Percentiles rank a stretch among this genome's conserved stretches.
These are phyloP conservation scores for Cercophora samala DNA, from an alignment of 495 filamentous ascomycete genomes.

Conservation along the genomic window DNA sequence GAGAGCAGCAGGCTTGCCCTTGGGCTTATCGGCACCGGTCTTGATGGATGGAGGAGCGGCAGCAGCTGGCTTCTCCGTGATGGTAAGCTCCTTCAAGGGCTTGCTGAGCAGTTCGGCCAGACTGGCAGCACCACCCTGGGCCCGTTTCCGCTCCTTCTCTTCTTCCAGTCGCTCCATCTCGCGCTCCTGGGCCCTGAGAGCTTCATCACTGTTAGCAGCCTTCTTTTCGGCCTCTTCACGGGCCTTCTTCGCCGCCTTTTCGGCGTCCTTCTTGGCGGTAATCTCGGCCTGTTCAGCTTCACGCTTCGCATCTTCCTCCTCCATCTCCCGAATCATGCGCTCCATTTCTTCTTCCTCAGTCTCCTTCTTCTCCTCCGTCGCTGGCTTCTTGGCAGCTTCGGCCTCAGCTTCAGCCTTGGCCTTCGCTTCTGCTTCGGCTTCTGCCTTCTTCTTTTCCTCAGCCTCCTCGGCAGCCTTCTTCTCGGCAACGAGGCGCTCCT, in stretches of 20 bases:
- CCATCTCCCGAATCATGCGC: constrained; percentile 37
- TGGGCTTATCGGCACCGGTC: constrained; percentile 52
- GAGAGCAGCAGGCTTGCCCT: constrained; percentile 70
- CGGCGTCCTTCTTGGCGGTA: constrained; percentile 21
- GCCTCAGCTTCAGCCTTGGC: constrained; percentile 43
- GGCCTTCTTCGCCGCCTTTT: constrained; percentile 43
- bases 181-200: constrained; percentile 50
- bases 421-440: constrained; percentile 41
- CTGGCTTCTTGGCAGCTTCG: constrained; percentile 37
- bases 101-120: constrained; percentile 41
- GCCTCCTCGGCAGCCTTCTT: constrained; percentile 50
- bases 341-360: constrained; percentile 44
- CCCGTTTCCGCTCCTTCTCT: constrained; percentile 50
- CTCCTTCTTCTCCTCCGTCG: constrained; percentile 19
- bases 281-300: constrained; percentile 38
- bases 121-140: constrained; percentile 29
- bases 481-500: constrained; percentile 54
- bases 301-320: constrained; percentile 27
- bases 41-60: constrained; percentile 48
- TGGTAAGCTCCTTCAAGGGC: constrained; percentile 43
- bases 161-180: constrained; percentile 58
- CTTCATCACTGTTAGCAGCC: constrained; percentile 55
- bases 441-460: constrained; percentile 47
- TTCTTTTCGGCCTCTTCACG: constrained; percentile 36
- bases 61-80: constrained; percentile 45